These are phyloP conservation scores for Fusarium udum DNA, from an alignment of 2,329 filamentous ascomycete genomes.

Conservation along the genomic window DNA sequence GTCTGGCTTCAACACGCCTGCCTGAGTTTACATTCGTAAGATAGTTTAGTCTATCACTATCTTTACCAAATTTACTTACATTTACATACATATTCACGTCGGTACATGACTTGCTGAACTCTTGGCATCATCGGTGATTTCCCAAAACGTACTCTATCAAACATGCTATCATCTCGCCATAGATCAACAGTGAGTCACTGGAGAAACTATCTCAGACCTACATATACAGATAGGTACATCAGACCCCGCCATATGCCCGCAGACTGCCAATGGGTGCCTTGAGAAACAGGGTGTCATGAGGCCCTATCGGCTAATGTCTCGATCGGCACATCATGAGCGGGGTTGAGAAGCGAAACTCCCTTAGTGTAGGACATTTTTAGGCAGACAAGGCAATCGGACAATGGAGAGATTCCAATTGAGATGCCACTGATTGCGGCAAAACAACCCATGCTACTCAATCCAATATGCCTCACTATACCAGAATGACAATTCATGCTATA, in stretches of 20 bases:
- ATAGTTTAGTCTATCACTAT: constrained; percentile 8
- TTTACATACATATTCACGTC: neutral
- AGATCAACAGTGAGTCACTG: constrained; percentile 21
- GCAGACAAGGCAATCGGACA: constrained; percentile 13
- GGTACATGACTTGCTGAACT: neutral
- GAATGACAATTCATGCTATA: neutral
- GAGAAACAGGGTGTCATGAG: constrained; percentile 27
- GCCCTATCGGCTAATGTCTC: constrained; percentile 7
- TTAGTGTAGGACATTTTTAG: constrained; percentile 1
- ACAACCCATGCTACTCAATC: neutral
- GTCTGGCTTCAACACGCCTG: constrained; percentile 25
- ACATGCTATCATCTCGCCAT: neutral
- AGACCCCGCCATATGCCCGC: neutral
- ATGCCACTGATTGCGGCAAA: neutral
- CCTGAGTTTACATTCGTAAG: constrained; percentile 19
- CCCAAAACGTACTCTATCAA: neutral
- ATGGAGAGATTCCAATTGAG: neutral
- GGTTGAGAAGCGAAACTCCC: neutral
- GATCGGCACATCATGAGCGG: constrained; percentile 13
- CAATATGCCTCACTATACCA: neutral
- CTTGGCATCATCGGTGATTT: neutral
- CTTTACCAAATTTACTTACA: neutral
- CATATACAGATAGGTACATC: neutral
- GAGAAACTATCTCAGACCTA: neutral
- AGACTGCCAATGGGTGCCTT: constrained; percentile 16